Percentiles rank a stretch among this genome's conserved stretches.
phyloP scores from a whole-genome alignment of 306 rosid species.

The Acacia acuminata region DNA sequence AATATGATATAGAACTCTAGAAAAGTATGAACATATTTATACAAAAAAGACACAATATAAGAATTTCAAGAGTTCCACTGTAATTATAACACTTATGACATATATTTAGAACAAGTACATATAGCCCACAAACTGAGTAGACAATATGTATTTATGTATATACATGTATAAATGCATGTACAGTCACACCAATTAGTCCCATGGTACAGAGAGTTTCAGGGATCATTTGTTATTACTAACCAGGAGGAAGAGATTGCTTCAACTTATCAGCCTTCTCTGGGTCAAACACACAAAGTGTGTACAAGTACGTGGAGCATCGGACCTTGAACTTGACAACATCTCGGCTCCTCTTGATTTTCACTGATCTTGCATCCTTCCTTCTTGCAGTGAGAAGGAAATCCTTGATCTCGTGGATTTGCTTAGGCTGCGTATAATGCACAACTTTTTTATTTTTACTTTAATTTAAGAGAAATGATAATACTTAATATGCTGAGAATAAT shows the following conservation, averaged over 20 bases:
- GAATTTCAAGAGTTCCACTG: background rate
- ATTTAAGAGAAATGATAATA: background rate
- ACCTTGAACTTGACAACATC: constrained; percentile 85
- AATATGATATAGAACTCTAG: background rate
- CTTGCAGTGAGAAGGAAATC: constrained; percentile 88
- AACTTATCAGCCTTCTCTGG: constrained; percentile 75
- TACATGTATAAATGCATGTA: background rate
- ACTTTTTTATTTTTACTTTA: background rate
- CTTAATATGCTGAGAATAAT: background rate
- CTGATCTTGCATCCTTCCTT: constrained; percentile 77
- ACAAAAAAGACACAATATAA: background rate
- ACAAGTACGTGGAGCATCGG: constrained; percentile 85
- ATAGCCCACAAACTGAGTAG: background rate
- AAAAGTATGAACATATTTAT: background rate
- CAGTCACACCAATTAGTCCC: background rate
- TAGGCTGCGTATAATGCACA: constrained; percentile 47
- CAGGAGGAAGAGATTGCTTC: constrained; percentile 96
- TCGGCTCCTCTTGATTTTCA: constrained; percentile 74
- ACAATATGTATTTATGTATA: background rate
- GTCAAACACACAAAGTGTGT: constrained; percentile 80
- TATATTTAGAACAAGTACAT: background rate
- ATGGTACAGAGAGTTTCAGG: background rate
- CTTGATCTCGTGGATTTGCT: constrained; percentile 87
- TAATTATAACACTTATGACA: background rate
- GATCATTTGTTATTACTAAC: constrained; percentile 16